Evolutionary conservation across 768 basidiomycete species (phyloP).

Genomic region (Russula brevipes): DNA sequence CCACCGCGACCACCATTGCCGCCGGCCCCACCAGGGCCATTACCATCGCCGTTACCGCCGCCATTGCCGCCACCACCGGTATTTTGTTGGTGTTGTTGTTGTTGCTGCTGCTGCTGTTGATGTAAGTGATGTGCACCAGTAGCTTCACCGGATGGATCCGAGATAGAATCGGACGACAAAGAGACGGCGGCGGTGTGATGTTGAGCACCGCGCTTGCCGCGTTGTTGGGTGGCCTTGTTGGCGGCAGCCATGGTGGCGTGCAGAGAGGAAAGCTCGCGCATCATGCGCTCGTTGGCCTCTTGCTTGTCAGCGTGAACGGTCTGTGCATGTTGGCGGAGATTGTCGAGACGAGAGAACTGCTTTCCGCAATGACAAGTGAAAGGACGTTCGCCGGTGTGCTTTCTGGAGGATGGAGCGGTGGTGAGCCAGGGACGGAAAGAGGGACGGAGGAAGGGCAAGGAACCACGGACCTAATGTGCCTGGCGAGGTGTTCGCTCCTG

Average conservation of each 20-base stretch:
- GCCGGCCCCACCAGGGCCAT: conserved; percentile 21
- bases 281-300: conserved; percentile 85
- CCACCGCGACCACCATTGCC: not conserved
- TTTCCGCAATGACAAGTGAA: conserved; percentile 95
- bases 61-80: not conserved
- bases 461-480: conserved; percentile 80
- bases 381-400: conserved; percentile 96
- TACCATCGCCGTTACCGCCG: not conserved
- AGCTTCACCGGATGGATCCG: conserved; percentile 24
- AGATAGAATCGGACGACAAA: conserved; percentile 18
- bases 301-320: conserved; percentile 95
- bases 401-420: conserved; percentile 45
- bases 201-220: conserved; percentile 38
- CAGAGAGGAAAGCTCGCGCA: conserved; percentile 79
- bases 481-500: conserved; percentile 89
- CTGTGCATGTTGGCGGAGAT: conserved; percentile 94
- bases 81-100: not conserved
- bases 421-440: conserved; percentile 24
- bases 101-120: conserved; percentile 20
- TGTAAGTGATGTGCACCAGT: conserved; percentile 3
- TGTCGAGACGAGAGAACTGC: conserved; percentile 94
- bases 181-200: conserved; percentile 26
- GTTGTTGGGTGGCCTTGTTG: conserved; percentile 37
- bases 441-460: conserved; percentile 26
- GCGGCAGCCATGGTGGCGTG: conserved; percentile 74